Base-by-base conservation (phyloP, 805 yeast genomes). In the Gaillardinia entomophila region DNA sequence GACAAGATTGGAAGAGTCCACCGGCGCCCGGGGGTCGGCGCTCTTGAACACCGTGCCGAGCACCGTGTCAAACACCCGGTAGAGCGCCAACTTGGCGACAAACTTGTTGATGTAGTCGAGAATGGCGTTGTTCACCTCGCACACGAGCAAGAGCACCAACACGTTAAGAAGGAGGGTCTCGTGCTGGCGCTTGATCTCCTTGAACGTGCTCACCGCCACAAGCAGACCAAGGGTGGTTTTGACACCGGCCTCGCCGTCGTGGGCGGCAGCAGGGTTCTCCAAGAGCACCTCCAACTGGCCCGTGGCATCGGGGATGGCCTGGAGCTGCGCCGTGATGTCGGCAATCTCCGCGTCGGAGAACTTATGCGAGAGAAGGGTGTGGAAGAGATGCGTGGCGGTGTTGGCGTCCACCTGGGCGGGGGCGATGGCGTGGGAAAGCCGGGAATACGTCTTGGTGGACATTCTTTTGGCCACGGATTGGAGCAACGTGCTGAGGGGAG, bases 91-190 rank as follows among this genome's bases (percentile, higher is more conserved):
- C 31, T 47, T 52, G 8, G 33, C 33, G 24, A 56, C 33, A 0
- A 60, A 43, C 27, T 41, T 31, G 29, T 57, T 53, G 25, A 54
- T 39, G 13, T 57, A 42, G 5, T 36, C 38, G 8, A 57, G 32
- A 12, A 57, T 44, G 12, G 45, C 46, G 2, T 53, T 57, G 39
- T 54, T 54, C 6, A 46, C 46, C 30, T 63, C 68, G 37, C 65
- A 56, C 3, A 58, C 35, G 16, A 62, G 42, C 19, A 65, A 46
- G 28, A 65, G 43, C 2, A 60, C 43, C 8, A 54, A 36, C 31
- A 65, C 45, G 23, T 44, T 46, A n/a, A 55, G 32, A 29, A 65
- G 45, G 12, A 60, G 41, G 4, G 37, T 37, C 31, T 55, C 59
- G 35, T 66, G 70, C 1, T 35, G 34, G 12, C 39, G 35, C 25